These are phyloP conservation scores for Theileria annulata DNA, from an alignment of 169 alveolate genomes.

Conservation along the genomic window DNA sequence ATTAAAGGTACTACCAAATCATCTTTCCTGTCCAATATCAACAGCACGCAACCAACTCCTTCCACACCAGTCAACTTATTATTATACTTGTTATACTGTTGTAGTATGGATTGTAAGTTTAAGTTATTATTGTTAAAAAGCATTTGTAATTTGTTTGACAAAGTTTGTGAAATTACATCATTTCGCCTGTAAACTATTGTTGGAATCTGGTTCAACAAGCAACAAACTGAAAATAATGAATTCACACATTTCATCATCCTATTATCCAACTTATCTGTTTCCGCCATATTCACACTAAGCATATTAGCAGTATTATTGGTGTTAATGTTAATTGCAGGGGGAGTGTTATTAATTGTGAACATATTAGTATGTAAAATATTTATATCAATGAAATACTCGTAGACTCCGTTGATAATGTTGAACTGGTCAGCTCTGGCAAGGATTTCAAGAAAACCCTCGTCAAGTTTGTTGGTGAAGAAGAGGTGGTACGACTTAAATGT, in stretches of 20 bases:
- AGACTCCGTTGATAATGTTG: slow-evolving; percentile 86
- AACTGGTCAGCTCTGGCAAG: slow-evolving; percentile 90
- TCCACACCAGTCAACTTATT: slow-evolving; percentile 35
- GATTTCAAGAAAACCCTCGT: slow-evolving; percentile 82
- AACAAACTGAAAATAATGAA: slow-evolving; percentile 33
- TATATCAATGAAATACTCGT: slow-evolving; percentile 89
- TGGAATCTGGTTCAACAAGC: slow-evolving; percentile 63
- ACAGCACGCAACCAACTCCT: slow-evolving; percentile 70
- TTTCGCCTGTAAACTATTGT: slow-evolving; percentile 39
- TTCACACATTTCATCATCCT: slow-evolving; percentile 24
- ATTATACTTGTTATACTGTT: slow-evolving; percentile 47
- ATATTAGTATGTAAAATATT: slow-evolving; percentile 81
- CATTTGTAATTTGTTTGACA: slow-evolving; percentile 60
- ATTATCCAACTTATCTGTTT: background rate
- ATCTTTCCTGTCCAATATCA: slow-evolving; percentile 92
- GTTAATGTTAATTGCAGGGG: background rate
- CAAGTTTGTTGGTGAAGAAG: slow-evolving; percentile 84
- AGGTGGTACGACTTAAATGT: slow-evolving; percentile 86
- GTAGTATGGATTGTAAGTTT: slow-evolving; percentile 43
- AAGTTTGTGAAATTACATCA: slow-evolving; percentile 41
- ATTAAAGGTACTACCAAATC: slow-evolving; percentile 95
- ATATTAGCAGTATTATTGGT: background rate
- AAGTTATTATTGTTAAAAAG: slow-evolving; percentile 49
- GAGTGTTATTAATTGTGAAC: slow-evolving; percentile 82
- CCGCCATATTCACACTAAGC: background rate